Base-by-base conservation (phyloP, 805 yeast species). In the Dipodascopsis tothii region DNA sequence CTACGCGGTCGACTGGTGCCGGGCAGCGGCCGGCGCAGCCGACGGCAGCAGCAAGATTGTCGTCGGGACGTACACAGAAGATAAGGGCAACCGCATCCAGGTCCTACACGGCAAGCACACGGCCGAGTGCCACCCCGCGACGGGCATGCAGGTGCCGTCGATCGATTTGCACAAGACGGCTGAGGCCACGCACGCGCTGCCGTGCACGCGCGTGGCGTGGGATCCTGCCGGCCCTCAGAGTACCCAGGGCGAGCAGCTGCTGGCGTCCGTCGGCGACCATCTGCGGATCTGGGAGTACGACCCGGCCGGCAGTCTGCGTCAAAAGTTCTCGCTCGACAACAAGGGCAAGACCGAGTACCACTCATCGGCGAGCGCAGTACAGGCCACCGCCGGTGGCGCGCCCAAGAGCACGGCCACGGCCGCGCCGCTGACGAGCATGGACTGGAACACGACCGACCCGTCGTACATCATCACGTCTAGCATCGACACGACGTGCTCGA, bases 401-500 rank as follows among this genome's bases (percentile, higher is more conserved):
- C 6, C 17, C 37, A 19, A 21, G 38, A n/a, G 18, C 44, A 5
- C 44, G 34, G 64, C 43, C 69, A 25, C 30, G 30, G 9, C 80
- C 39, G 94, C 98, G 1, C 98, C 98, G 3, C 73, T 92, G 41
- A 88, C 97, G 0, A 80, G 94, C 1, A 85, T 92, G 56, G 96
- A 92, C 64, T 92, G 98, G 96, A 86, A 84, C 66, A 65, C 71
- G 30, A 68, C 71, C 1, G 88, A 84, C 55, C 75, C 84, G 2
- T 75, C 76, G 39, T 63, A 78, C 33, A 73, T 87, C 18, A 81
- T 92, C 30, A 85, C 96, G 1, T 77, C 90, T 50, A 80, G 92
- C 18, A 84, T 90, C 7, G 98, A 92, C 64, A 92, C 98, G 1
- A 92, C 98, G 0, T 92, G 98, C 65, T 88, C 97, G 0, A 78